phyloP scores from a whole-genome alignment of 1,139 yeast genomes.

The Yamadazyma songkhlaensis region DNA sequence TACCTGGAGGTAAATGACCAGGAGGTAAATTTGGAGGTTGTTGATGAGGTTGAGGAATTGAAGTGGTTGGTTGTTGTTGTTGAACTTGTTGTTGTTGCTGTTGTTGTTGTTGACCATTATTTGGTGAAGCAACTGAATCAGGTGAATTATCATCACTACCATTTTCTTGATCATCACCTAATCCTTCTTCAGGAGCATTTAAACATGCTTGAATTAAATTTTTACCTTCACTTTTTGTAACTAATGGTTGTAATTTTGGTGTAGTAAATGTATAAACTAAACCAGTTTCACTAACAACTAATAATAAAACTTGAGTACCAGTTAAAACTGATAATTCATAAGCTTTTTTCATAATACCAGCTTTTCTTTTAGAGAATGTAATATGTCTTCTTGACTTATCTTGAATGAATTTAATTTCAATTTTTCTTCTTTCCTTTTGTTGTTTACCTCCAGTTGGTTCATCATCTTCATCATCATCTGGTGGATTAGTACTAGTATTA shows the following conservation, averaged over 20 bases:
- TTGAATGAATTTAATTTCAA: slow-evolving; percentile 94
- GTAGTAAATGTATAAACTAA: slow-evolving; percentile 98
- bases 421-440: slow-evolving; percentile 87
- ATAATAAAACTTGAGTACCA: slow-evolving; percentile 90
- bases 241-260: slow-evolving; percentile 95
- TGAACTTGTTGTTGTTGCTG: slow-evolving; percentile 23
- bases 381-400: slow-evolving; percentile 97
- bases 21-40: slow-evolving; percentile 40
- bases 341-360: slow-evolving; percentile 98
- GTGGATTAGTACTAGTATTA: slow-evolving; percentile 14
- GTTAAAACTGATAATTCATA: slow-evolving; percentile 93
- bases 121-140: slow-evolving; percentile 41
- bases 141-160: slow-evolving; percentile 54
- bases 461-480: slow-evolving; percentile 68
- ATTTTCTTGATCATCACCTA: slow-evolving; percentile 61
- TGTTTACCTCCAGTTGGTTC: slow-evolving; percentile 55
- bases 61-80: slow-evolving; percentile 24
- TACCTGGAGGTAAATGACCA: slow-evolving; percentile 47
- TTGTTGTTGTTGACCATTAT: slow-evolving; percentile 21
- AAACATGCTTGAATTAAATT: slow-evolving; percentile 94
- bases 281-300: slow-evolving; percentile 96
- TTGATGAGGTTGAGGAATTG: slow-evolving; percentile 18
- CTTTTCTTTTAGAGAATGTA: slow-evolving; percentile 95
- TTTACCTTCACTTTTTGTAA: slow-evolving; percentile 95
- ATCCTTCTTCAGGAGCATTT: slow-evolving; percentile 80